A percentile compares a stretch with the other conserved stretches of the same genome.
Conservation (phyloP, 1,284 basidiomycete genomes). For the Ganoderma boninense region DNA sequence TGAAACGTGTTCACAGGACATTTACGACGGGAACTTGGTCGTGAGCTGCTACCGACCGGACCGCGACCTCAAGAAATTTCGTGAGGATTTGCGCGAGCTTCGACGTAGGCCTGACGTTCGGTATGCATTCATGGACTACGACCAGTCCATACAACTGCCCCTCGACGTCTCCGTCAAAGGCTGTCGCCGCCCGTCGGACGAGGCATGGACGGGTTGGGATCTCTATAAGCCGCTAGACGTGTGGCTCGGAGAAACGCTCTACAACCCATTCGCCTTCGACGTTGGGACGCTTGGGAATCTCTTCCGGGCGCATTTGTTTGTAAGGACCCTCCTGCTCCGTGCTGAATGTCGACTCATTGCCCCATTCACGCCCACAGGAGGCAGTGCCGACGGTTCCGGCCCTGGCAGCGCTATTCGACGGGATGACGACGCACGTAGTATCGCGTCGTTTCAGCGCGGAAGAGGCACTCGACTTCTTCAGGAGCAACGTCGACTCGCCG, state of each 20-base stretch:
- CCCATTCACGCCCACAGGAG: not conserved
- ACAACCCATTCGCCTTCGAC: conserved; percentile 29
- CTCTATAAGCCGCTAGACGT: conserved; percentile 15
- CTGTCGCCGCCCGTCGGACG: conserved; percentile 13
- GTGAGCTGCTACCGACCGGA: conserved; percentile 10
- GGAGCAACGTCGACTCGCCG: not conserved
- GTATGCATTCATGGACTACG: conserved; percentile 26
- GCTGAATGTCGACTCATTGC: not conserved
- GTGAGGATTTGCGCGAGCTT: conserved; percentile 13
- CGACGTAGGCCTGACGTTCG: not conserved
- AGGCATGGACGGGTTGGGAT: conserved; percentile 4
- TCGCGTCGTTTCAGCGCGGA: conserved; percentile 11
- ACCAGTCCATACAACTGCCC: conserved; percentile 21
- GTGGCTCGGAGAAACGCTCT: conserved; percentile 9
- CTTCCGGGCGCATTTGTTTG: conserved; percentile 17
- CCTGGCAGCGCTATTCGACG: conserved; percentile 12
- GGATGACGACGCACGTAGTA: conserved; percentile 18
- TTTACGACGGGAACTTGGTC: conserved; percentile 10
- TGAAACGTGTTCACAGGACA: conserved; percentile 1
- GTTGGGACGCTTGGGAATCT: conserved; percentile 24
- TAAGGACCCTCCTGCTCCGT: not conserved
- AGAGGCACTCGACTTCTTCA: conserved; percentile 19
- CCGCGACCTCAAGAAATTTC: not conserved
- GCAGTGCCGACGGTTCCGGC: not conserved
- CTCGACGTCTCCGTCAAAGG: too few species aligned